Percentiles rank a stretch among this genome's conserved stretches.
phyloP scores from a whole-genome alignment of 495 filamentous ascomycete genomes.

The Penicillium chermesinum region DNA sequence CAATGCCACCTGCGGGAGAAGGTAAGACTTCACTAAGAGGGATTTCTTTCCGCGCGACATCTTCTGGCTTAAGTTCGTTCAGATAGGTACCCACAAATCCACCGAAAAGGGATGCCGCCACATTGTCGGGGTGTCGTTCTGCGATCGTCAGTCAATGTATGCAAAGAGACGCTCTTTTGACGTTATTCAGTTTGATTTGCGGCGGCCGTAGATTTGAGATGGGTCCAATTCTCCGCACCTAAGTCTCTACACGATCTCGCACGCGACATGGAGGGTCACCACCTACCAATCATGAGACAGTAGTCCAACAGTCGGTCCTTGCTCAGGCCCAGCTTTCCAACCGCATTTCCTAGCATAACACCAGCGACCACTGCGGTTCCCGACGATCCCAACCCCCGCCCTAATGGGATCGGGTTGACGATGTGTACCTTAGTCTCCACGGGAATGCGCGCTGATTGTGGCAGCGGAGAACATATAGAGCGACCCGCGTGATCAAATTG shows the following conservation, averaged over 20 bases:
- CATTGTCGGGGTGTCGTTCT: constrained; percentile 96
- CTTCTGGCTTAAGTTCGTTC: constrained; percentile 79
- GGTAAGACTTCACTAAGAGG: constrained; percentile 92
- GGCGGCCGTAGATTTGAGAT: neutral
- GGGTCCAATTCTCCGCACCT: neutral
- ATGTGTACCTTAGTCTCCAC: constrained; percentile 84
- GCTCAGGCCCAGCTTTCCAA: constrained; percentile 71
- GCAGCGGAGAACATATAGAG: constrained; percentile 88
- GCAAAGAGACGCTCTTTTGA: neutral
- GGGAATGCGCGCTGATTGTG: constrained; percentile 76
- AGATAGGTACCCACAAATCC: constrained; percentile 97
- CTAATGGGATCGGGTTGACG: constrained; percentile 86
- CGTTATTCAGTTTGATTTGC: neutral
- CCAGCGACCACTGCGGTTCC: constrained; percentile 94
- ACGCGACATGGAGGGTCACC: neutral
- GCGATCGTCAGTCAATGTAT: constrained; percentile 14
- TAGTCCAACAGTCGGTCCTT: constrained; percentile 87
- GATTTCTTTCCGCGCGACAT: constrained; percentile 82
- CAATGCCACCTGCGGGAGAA: constrained; percentile 75
- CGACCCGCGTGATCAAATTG: constrained; percentile 88
- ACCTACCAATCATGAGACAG: constrained; percentile 81
- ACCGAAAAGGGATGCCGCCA: constrained; percentile 88
- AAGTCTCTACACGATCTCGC: neutral
- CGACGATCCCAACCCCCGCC: constrained; percentile 84
- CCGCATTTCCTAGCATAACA: constrained; percentile 83